Base-by-base conservation (phyloP, 345 rosid species). In the Cardiospermum halicacabum region DNA sequence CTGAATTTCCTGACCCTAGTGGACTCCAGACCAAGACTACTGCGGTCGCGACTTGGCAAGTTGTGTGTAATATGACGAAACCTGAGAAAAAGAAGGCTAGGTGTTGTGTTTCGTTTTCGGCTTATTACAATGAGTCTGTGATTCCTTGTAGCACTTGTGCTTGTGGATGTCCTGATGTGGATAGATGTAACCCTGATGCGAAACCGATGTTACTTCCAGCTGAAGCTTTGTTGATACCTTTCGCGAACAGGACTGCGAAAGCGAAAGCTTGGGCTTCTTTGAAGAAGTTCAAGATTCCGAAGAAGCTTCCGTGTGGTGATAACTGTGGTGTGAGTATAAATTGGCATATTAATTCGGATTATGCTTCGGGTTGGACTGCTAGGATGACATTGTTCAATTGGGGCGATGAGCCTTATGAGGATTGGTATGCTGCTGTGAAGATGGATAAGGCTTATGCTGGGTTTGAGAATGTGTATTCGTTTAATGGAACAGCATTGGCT, bases 91-190 rank as follows among this genome's bases (percentile, higher is more conserved):
- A 76, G 34, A 74, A 81, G 28, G 47, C 96, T 1, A 74, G 75
- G 50, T 95, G 96, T 63, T 95, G 99, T 39, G 99, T 91, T n/a
- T 89, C 99, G 0, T 91, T 87, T 82, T 87, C 97, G 11, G 96
- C 99, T 11, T 95, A 77, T 63, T 95, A 89, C 78, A 89, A 84
- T 45, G 83, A 74, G 18, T 87, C 96, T 1, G 85, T 78, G 5
- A 65, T 95, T 49, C 99, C 99, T 2, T 95, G 99, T 73, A 79
- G 71, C 34, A 89, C 99, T 3, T 91, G 99, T 11, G 97, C 99
- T 22, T 95, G 99, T 9, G 99, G 97, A 13, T 91, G 97, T 58
- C 69, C 74, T 1, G 30, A 85, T 47, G 55, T 72, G 1, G 74
- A 63, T 16, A 76, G 69, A 4, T 95, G 99, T 54, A 78, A 85